phyloP scores from a whole-genome alignment of 495 filamentous ascomycete species.

The Penicillium cosmopolitanum region DNA sequence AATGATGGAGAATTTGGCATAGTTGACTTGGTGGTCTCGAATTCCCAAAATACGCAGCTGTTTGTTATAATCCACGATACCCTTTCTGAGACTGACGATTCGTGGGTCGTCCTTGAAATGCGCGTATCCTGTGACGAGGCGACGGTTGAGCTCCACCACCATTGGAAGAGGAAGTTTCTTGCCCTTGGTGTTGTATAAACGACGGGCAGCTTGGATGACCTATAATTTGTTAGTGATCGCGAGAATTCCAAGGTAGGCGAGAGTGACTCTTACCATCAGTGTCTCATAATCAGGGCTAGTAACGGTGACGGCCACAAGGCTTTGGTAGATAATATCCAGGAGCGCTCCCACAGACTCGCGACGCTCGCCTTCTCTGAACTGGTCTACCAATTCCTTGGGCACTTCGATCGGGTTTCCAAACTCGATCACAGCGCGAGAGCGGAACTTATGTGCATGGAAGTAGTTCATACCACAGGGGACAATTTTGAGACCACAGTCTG shows the following conservation, averaged over 20 bases:
- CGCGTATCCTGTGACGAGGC: conserved; percentile 88
- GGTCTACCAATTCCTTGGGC: conserved; percentile 76
- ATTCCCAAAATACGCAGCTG: conserved; percentile 83
- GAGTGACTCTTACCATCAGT: conserved; percentile 68
- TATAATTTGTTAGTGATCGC: conserved; percentile 41
- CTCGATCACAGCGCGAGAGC: conserved; percentile 93
- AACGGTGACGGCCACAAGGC: conserved; percentile 86
- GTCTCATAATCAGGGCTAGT: conserved; percentile 96
- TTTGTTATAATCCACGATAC: conserved; percentile 85
- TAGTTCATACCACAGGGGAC: conserved; percentile 99
- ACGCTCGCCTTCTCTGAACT: conserved; percentile 80
- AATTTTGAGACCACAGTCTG: conserved; percentile 91
- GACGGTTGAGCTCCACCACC: conserved; percentile 94
- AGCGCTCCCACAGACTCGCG: conserved; percentile 81
- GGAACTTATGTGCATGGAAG: conserved; percentile 98
- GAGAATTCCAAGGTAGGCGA: neutral
- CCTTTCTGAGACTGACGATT: conserved; percentile 76
- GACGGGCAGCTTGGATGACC: conserved; percentile 89
- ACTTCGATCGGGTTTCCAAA: conserved; percentile 90
- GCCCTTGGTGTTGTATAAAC: conserved; percentile 90
- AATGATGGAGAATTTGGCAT: conserved; percentile 78
- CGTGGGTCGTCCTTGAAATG: conserved; percentile 91
- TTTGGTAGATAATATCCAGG: conserved; percentile 83
- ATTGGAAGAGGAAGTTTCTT: conserved; percentile 93
- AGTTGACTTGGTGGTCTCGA: conserved; percentile 94